Conservation (phyloP, 2,329 filamentous ascomycete species). For the Hypoxylon sp. region DNA sequence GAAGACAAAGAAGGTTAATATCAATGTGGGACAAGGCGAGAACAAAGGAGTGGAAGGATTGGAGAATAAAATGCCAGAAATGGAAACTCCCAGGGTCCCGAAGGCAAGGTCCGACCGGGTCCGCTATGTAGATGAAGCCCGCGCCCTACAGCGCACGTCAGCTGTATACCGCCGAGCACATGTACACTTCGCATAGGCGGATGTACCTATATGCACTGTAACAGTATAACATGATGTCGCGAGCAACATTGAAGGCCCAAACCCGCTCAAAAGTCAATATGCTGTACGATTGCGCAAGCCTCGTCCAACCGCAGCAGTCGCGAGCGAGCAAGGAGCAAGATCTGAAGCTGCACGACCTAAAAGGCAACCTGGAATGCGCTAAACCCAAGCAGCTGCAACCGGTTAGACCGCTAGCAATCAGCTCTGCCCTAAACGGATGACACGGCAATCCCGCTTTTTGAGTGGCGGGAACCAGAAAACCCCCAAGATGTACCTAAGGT, state of each 20-base stretch:
- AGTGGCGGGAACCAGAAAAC: slow-evolving; percentile 31
- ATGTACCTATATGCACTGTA: background rate
- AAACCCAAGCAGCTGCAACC: slow-evolving; percentile 17
- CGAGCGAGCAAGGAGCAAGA: slow-evolving; percentile 13
- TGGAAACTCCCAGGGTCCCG: slow-evolving; percentile 32
- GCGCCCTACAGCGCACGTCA: slow-evolving; percentile 23
- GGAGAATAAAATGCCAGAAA: slow-evolving; percentile 22
- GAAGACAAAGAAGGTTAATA: slow-evolving; percentile 41
- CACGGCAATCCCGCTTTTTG: slow-evolving; percentile 27
- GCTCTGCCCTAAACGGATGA: slow-evolving; percentile 38
- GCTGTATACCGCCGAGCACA: slow-evolving; percentile 7
- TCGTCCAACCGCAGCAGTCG: slow-evolving; percentile 13
- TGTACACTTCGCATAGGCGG: too few species aligned
- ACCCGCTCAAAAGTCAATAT: slow-evolving; percentile 5
- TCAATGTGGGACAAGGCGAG: slow-evolving; percentile 35
- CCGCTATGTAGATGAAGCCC: slow-evolving; percentile 16
- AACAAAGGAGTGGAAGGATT: slow-evolving; percentile 39
- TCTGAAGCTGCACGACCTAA: slow-evolving; percentile 15
- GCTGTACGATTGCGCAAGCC: slow-evolving; percentile 31
- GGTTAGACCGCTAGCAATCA: slow-evolving; percentile 24
- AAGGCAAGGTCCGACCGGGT: slow-evolving; percentile 20
- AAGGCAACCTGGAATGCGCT: slow-evolving; percentile 26
- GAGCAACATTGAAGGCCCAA: slow-evolving; percentile 1
- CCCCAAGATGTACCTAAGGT: too few species aligned
- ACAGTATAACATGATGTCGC: slow-evolving; percentile 8